Percentiles rank a stretch among this genome's conserved stretches.
Conservation (phyloP, 768 basidiomycete genomes). For the Lentinula guzmanii region DNA sequence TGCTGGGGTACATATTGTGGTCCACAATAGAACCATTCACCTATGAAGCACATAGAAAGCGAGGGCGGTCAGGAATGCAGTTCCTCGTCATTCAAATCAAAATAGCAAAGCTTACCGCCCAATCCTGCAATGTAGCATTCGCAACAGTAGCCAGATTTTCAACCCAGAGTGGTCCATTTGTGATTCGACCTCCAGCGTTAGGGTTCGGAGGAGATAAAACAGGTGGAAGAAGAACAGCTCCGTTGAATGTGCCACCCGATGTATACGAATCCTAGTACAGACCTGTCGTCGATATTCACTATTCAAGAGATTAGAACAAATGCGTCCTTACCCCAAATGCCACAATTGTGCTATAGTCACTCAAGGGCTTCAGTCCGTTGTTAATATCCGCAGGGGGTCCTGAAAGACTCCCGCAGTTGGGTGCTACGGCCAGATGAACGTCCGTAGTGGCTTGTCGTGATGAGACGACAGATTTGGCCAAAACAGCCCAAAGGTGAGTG, state of each 20-base stretch:
- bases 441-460: not conserved
- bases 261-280: constrained; percentile 36
- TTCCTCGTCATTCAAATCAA: not conserved
- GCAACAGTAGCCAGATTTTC: constrained; percentile 36
- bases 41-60: constrained; percentile 7
- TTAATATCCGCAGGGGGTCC: constrained; percentile 38
- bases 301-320: not conserved
- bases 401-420: constrained; percentile 34
- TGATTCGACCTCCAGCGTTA: constrained; percentile 42
- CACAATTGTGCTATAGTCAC: constrained; percentile 38
- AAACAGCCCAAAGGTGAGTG: not conserved
- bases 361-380: constrained; percentile 30
- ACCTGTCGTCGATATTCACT: not conserved
- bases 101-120: constrained; percentile 31
- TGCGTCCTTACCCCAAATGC: constrained; percentile 37
- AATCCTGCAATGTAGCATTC: constrained; percentile 39
- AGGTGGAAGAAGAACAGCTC: constrained; percentile 33
- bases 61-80: too few species aligned
- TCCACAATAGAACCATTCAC: constrained; percentile 23
- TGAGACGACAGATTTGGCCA: not conserved
- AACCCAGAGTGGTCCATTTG: constrained; percentile 46
- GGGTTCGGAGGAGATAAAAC: constrained; percentile 36
- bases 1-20: constrained; percentile 16
- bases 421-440: constrained; percentile 36
- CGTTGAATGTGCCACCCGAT: constrained; percentile 40